A percentile compares a stretch with the other conserved stretches of the same genome.
Evolutionary conservation across 805 yeast genomes (phyloP).

Genomic region (Ogataea minuta): DNA sequence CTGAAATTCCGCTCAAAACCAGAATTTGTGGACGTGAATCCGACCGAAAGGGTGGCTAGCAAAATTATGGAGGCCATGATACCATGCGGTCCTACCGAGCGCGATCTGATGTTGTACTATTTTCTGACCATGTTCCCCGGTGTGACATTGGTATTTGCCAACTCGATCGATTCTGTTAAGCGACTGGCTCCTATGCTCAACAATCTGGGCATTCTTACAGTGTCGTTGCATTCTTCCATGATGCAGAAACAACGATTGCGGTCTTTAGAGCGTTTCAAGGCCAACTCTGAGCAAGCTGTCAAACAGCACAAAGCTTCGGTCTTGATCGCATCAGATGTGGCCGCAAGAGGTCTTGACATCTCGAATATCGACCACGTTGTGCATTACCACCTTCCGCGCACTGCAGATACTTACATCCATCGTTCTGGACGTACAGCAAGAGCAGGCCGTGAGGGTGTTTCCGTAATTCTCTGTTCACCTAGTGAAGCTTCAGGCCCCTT

Average conservation of each 20-base stretch:
- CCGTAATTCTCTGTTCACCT: conserved; percentile 89
- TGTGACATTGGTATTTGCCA: conserved; percentile 84
- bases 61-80: conserved; percentile 80
- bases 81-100: conserved; percentile 86
- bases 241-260: conserved; percentile 88
- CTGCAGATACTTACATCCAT: conserved; percentile 93
- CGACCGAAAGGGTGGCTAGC: conserved; percentile 73
- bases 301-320: conserved; percentile 55
- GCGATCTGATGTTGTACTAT: conserved; percentile 88
- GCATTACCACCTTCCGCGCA: conserved; percentile 91
- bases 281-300: conserved; percentile 35
- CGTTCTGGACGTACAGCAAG: conserved; percentile 99
- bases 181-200: conserved; percentile 74
- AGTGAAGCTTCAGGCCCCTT: conserved; percentile 90
- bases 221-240: conserved; percentile 91
- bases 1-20: conserved; percentile 71
- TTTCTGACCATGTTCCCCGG: conserved; percentile 86
- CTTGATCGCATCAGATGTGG: conserved; percentile 92
- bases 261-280: conserved; percentile 76
- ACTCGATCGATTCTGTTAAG: conserved; percentile 93
- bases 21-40: conserved; percentile 77
- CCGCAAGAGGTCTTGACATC: conserved; percentile 96
- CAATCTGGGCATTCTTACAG: conserved; percentile 62
- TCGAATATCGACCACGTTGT: conserved; percentile 89
- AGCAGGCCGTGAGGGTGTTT: conserved; percentile 92